Percentiles rank a stretch among this genome's conserved stretches.
phyloP scores from a whole-genome alignment of 768 basidiomycete genomes.

The Boletus vinaceobasis region DNA sequence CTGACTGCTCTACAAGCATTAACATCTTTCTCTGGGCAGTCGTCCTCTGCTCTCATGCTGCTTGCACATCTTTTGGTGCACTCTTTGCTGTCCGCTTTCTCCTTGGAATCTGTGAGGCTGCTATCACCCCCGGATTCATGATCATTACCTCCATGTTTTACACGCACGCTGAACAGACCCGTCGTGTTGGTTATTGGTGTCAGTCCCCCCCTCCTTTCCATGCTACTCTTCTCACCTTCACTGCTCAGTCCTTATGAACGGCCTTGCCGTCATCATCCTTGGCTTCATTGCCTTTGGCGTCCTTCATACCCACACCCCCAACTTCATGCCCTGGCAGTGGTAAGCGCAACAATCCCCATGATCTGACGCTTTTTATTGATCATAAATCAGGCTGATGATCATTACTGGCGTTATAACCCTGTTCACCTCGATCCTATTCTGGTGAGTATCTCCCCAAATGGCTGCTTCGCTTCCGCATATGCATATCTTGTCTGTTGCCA shows the following conservation, averaged over 20 bases:
- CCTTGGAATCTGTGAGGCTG: conserved; percentile 76
- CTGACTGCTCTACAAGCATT: conserved; percentile 36
- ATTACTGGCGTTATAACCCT: conserved; percentile 67
- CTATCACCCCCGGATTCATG: conserved; percentile 79
- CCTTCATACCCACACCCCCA: conserved; percentile 51
- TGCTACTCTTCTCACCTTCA: conserved; percentile 1
- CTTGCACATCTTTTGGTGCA: conserved; percentile 66
- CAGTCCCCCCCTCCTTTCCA: conserved; percentile 11
- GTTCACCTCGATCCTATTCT: conserved; percentile 57
- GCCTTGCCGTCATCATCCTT: conserved; percentile 66
- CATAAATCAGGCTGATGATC: conserved; percentile 62
- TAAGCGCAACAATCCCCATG: conserved; percentile 25
- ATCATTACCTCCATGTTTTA: conserved; percentile 61
- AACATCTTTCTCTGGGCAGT: conserved; percentile 77
- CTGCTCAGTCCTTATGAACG: conserved; percentile 70
- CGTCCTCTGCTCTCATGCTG: conserved; percentile 57
- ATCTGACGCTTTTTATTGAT: conserved; percentile 5
- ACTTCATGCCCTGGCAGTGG: conserved; percentile 79
- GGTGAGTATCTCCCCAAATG: conserved; percentile 35
- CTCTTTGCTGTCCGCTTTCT: conserved; percentile 72
- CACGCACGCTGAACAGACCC: conserved; percentile 45
- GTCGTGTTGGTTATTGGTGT: conserved; percentile 53
- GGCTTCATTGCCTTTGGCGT: conserved; percentile 71
- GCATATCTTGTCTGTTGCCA: conserved; percentile 20
- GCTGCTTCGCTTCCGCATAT: conserved; percentile 1